phyloP scores from a whole-genome alignment of 1,139 yeast species.

The Candida sp. region DNA sequence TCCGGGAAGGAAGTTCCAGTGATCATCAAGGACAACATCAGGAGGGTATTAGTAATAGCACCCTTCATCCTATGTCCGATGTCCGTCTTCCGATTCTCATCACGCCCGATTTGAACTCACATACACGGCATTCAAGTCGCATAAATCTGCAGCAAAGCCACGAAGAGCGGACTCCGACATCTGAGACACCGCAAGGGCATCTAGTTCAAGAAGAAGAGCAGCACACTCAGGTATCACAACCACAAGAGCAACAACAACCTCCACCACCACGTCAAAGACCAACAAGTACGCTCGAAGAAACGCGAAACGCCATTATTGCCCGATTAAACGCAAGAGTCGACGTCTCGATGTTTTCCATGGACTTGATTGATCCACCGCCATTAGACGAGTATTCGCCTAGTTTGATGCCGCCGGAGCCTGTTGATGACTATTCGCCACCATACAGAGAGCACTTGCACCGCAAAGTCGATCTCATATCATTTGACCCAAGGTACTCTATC shows the following conservation, averaged over 20 bases:
- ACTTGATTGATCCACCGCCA: constrained; percentile 19
- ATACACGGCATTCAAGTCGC: not conserved
- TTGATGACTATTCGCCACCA: constrained; percentile 38
- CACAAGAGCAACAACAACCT: not conserved
- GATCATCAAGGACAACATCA: not conserved
- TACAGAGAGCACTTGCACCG: constrained; percentile 41
- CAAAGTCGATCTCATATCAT: constrained; percentile 40
- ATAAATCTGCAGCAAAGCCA: not conserved
- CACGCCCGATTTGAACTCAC: not conserved
- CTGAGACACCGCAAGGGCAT: not conserved
- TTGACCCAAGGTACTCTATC: constrained; percentile 40
- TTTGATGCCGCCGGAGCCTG: not conserved
- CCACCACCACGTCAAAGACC: not conserved
- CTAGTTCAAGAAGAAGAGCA: not conserved
- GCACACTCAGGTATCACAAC: not conserved
- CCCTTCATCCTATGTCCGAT: not conserved
- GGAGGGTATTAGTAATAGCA: not conserved
- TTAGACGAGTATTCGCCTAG: constrained; percentile 21
- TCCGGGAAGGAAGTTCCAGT: constrained; percentile 1
- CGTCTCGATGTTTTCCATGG: constrained; percentile 5
- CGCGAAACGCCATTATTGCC: constrained; percentile 15
- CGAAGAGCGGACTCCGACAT: not conserved
- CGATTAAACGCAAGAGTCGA: constrained; percentile 12
- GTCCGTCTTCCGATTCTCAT: not conserved
- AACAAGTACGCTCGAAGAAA: constrained; percentile 6